phyloP scores from a whole-genome alignment of 1,139 yeast species.

The Suhomyces anneliseae region DNA sequence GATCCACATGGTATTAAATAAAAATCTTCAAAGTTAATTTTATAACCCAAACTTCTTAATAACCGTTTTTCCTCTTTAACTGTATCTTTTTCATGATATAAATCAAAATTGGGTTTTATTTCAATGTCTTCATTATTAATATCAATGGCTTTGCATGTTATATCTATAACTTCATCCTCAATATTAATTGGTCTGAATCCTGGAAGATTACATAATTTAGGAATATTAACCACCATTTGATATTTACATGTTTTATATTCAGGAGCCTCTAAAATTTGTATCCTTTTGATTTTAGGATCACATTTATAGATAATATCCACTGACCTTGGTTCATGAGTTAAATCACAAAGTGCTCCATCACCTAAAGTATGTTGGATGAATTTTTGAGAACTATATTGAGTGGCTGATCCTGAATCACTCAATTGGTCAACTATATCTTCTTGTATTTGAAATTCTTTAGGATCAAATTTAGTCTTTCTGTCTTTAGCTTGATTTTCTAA shows the following conservation, averaged over 20 bases:
- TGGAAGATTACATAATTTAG: conserved; percentile 55
- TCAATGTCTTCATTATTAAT: conserved; percentile 8
- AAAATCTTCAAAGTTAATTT: conserved; percentile 30
- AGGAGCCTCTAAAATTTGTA: conserved; percentile 40
- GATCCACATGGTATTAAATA: conserved; percentile 28
- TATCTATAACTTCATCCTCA: conserved; percentile 37
- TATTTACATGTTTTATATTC: conserved; percentile 79
- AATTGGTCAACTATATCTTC: conserved; percentile 23
- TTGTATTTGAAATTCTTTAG: conserved; percentile 21
- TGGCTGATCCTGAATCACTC: conserved; percentile 12
- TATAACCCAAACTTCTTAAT: conserved; percentile 12
- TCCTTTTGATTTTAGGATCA: conserved; percentile 34
- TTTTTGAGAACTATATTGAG: conserved; percentile 18
- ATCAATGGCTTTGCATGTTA: conserved; percentile 42
- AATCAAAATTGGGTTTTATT: neutral
- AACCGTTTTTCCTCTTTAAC: neutral
- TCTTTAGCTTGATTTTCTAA: conserved; percentile 27
- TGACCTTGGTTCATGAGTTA: conserved; percentile 62
- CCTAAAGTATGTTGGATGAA: conserved; percentile 53
- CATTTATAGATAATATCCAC: conserved; percentile 71
- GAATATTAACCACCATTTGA: conserved; percentile 57
- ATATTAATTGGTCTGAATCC: conserved; percentile 44
- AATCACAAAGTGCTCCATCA: conserved; percentile 72
- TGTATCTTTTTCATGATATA: neutral
- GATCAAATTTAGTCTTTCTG: conserved; percentile 8